Percentiles rank a stretch among this genome's conserved stretches.
Conservation (phyloP, 345 rosid species). For the Draba incana region DNA sequence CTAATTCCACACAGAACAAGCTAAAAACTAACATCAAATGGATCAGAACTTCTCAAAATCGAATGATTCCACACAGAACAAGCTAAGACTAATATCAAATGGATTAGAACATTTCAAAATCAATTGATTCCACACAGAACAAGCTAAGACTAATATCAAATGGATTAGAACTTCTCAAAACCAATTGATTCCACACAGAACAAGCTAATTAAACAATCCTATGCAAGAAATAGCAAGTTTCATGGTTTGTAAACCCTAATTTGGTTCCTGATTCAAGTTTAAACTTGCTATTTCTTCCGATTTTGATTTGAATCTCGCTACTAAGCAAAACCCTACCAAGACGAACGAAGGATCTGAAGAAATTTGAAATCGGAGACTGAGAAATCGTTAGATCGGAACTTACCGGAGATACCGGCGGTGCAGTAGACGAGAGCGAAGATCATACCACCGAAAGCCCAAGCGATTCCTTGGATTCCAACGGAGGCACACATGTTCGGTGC, state of each 20-base stretch:
- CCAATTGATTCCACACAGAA: too few species aligned
- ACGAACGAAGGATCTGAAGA: too few species aligned
- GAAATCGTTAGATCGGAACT: constrained; percentile 18
- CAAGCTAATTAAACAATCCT: background rate
- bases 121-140: too few species aligned
- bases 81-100: background rate
- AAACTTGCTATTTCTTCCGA: too few species aligned
- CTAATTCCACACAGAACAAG: background rate
- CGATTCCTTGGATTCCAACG: constrained; percentile 55
- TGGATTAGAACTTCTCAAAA: too few species aligned
- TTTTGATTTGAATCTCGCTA: background rate
- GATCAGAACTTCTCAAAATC: background rate
- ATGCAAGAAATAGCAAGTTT: too few species aligned
- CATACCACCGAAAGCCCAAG: constrained; percentile 61
- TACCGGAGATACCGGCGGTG: constrained; percentile 54
- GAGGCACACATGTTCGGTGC: constrained; percentile 47
- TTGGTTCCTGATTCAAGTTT: background rate
- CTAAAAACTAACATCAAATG: too few species aligned
- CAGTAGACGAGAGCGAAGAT: constrained; percentile 57
- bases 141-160: background rate
- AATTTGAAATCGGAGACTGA: constrained; percentile 1
- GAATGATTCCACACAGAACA: background rate
- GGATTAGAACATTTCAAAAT: too few species aligned
- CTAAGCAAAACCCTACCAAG: background rate
- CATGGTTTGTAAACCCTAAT: background rate